Percentiles rank a stretch among this genome's conserved stretches.
Conservation (phyloP, 495 filamentous ascomycete genomes). For the Penicillium simplicissimum region DNA sequence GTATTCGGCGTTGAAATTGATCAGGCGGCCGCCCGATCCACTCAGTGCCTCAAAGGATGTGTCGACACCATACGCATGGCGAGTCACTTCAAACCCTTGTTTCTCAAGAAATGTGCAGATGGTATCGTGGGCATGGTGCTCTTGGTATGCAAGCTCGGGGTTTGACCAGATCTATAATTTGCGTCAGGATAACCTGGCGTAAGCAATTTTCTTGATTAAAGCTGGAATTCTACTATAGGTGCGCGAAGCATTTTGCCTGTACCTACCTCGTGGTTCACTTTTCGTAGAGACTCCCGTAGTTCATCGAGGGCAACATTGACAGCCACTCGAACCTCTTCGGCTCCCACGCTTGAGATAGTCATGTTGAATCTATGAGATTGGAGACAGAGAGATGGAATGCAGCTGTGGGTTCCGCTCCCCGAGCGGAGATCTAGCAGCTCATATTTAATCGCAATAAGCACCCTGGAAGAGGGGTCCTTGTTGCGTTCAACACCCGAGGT, state of each 20-base stretch:
- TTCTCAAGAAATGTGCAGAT: conserved; percentile 56
- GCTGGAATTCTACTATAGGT: background rate
- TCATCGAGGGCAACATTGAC: conserved; percentile 30
- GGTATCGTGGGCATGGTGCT: conserved; percentile 58
- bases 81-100: conserved; percentile 58
- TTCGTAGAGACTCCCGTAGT: conserved; percentile 30
- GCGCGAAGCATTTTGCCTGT: background rate
- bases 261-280: conserved; percentile 30
- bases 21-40: conserved; percentile 42
- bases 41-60: conserved; percentile 43
- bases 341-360: conserved; percentile 19
- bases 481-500: conserved; percentile 16
- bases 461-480: background rate
- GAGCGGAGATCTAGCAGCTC: background rate
- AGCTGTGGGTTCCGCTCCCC: background rate
- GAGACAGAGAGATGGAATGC: background rate
- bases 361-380: conserved; percentile 6
- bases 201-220: background rate
- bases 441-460: background rate
- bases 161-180: conserved; percentile 56
- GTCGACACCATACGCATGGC: conserved; percentile 45
- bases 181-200: background rate
- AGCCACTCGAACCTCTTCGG: conserved; percentile 31
- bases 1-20: conserved; percentile 52
- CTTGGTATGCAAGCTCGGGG: conserved; percentile 59